phyloP scores from a whole-genome alignment of 805 yeast species.

The Candida sithepensis region DNA sequence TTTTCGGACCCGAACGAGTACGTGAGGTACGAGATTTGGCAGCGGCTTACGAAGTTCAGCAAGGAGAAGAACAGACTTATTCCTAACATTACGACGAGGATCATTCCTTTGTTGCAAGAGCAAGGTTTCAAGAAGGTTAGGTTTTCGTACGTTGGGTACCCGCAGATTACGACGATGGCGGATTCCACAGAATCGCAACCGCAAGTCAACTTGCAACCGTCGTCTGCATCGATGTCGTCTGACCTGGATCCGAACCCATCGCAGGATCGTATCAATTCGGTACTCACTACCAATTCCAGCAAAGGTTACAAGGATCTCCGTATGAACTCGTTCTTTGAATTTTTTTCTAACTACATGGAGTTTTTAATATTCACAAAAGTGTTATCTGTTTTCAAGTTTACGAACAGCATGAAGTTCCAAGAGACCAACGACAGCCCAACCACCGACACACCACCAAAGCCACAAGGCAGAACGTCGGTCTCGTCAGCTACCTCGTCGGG shows the following conservation, averaged over 20 bases:
- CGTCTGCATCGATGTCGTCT: slow-evolving; percentile 4
- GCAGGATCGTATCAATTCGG: slow-evolving; percentile 3
- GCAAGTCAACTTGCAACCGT: not conserved
- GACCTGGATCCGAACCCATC: not conserved
- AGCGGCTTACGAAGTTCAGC: slow-evolving; percentile 14
- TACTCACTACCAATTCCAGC: slow-evolving; percentile 1
- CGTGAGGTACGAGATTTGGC: slow-evolving; percentile 21
- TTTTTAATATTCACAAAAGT: slow-evolving; percentile 20
- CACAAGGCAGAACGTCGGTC: not conserved
- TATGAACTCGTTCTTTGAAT: slow-evolving; percentile 28
- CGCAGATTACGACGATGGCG: slow-evolving; percentile 19
- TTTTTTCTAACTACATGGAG: slow-evolving; percentile 29
- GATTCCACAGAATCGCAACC: slow-evolving; percentile 10
- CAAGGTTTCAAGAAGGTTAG: slow-evolving; percentile 26
- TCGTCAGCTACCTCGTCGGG: not conserved
- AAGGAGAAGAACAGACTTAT: slow-evolving; percentile 10
- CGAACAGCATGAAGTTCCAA: slow-evolving; percentile 11
- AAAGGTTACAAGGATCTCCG: slow-evolving; percentile 26
- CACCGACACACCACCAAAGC: not conserved
- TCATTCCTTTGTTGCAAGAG: slow-evolving; percentile 20
- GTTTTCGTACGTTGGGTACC: slow-evolving; percentile 25
- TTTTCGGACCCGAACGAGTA: slow-evolving; percentile 12
- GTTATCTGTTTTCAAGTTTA: slow-evolving; percentile 15
- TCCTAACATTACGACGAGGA: slow-evolving; percentile 17
- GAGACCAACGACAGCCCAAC: not conserved